Evolutionary conservation across 495 filamentous ascomycete species (phyloP).

Genomic region (Lineolata rhizophorae): DNA sequence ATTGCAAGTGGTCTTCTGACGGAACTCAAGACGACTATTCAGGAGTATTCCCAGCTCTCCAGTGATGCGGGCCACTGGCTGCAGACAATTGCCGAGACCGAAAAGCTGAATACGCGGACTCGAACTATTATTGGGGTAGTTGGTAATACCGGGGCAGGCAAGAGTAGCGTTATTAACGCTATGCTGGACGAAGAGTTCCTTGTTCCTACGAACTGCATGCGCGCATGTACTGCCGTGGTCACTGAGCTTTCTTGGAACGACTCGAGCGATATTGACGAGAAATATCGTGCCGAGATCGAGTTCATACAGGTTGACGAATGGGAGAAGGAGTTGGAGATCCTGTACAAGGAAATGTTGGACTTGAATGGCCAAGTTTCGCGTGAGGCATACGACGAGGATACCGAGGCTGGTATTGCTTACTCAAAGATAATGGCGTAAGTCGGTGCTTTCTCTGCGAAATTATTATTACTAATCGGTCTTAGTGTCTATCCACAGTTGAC

Average conservation of each 20-base stretch:
- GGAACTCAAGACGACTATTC: slow-evolving; percentile 12
- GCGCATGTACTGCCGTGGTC: slow-evolving; percentile 43
- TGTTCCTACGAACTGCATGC: slow-evolving; percentile 34
- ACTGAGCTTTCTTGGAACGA: slow-evolving; percentile 37
- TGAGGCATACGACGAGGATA: slow-evolving; percentile 23
- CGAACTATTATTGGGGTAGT: slow-evolving; percentile 16
- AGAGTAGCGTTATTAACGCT: slow-evolving; percentile 16
- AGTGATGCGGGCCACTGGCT: slow-evolving; percentile 21
- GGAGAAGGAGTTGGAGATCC: slow-evolving; percentile 26
- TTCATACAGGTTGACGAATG: slow-evolving; percentile 37
- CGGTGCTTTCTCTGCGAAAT: too few relatives aligned
- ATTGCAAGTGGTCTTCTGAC: slow-evolving; percentile 18
- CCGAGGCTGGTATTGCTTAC: slow-evolving; percentile 34
- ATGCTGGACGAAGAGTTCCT: slow-evolving; percentile 20
- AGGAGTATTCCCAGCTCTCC: slow-evolving; percentile 3
- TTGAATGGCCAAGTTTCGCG: slow-evolving; percentile 20
- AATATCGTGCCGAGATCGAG: slow-evolving; percentile 40
- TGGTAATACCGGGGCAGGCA: slow-evolving; percentile 16
- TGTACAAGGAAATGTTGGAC: slow-evolving; percentile 34
- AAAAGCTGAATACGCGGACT: slow-evolving; percentile 15
- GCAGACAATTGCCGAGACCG: slow-evolving; percentile 19
- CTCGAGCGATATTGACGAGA: slow-evolving; percentile 25
- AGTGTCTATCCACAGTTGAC: slow-evolving; percentile 38
- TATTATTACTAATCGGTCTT: too few relatives aligned
- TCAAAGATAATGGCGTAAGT: slow-evolving; percentile 40